Conservation (phyloP, 1,284 basidiomycete species). For the Ustilago hordei region DNA sequence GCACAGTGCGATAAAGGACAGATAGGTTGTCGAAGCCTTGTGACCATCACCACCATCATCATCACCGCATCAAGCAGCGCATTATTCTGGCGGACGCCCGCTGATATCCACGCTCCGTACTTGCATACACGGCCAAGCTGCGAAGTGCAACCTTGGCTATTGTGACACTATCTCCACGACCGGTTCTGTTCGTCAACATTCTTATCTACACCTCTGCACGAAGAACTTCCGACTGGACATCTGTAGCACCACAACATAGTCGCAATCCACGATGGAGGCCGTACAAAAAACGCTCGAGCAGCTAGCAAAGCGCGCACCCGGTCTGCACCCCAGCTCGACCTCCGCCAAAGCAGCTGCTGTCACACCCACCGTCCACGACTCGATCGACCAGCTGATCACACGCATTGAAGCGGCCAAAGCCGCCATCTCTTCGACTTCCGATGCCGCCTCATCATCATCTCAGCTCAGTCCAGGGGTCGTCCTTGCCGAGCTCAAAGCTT, state of each 20-base stretch:
- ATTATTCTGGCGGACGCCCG: too few relatives aligned
- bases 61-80: too few relatives aligned
- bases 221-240: too few relatives aligned
- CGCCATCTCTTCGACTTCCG: slow-evolving; percentile 19
- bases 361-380: slow-evolving; percentile 49
- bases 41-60: neutral
- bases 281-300: slow-evolving; percentile 61
- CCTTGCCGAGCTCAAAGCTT: slow-evolving; percentile 35
- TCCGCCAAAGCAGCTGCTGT: slow-evolving; percentile 30
- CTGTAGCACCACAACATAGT: too few relatives aligned
- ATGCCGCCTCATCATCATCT: slow-evolving; percentile 8
- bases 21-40: neutral
- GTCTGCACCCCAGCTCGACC: slow-evolving; percentile 42
- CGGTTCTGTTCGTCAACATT: neutral
- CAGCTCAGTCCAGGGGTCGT: slow-evolving; percentile 22
- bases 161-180: neutral
- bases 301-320: slow-evolving; percentile 49
- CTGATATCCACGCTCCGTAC: neutral
- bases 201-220: neutral
- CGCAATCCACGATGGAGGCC: slow-evolving; percentile 52
- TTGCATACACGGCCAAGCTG: neutral
- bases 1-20: neutral
- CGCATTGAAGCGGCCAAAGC: slow-evolving; percentile 54
- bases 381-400: slow-evolving; percentile 57
- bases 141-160: neutral